Conservation (phyloP, 257 asterid genomes). For the Fraxinus anomala region DNA sequence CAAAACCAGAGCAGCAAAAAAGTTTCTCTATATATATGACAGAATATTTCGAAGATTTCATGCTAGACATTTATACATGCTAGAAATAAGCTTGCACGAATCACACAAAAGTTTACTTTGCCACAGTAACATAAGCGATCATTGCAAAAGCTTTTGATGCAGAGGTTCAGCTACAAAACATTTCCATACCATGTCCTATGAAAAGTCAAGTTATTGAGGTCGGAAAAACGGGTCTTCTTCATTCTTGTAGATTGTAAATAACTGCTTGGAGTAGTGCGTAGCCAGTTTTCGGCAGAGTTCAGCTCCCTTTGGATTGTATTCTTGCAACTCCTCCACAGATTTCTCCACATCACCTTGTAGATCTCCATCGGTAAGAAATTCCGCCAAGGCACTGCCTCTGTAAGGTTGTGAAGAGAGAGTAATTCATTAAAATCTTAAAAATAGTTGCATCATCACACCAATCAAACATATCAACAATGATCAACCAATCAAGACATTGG, state of each 20-base stretch:
- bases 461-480: neutral
- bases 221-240: conserved; percentile 55
- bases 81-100: neutral
- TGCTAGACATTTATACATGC: neutral
- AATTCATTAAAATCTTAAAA: conserved; percentile 1
- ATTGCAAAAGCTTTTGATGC: neutral
- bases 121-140: neutral
- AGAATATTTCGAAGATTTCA: neutral
- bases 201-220: conserved; percentile 25
- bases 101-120: neutral
- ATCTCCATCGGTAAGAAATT: conserved; percentile 60
- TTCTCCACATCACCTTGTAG: conserved; percentile 46
- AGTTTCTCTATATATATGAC: neutral
- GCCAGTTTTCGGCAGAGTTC: conserved; percentile 51
- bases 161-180: neutral
- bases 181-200: neutral
- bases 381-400: conserved; percentile 64
- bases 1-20: neutral
- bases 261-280: conserved; percentile 53
- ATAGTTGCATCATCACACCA: neutral
- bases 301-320: conserved; percentile 38
- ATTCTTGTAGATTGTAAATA: conserved; percentile 54
- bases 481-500: neutral
- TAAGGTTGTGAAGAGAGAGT: conserved; percentile 15
- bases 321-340: conserved; percentile 51